Percentiles rank a stretch among this genome's conserved stretches.
These are phyloP conservation scores for Rhododendron ferrugineum DNA, from an alignment of 148 eudicot species.

Conservation along the genomic window DNA sequence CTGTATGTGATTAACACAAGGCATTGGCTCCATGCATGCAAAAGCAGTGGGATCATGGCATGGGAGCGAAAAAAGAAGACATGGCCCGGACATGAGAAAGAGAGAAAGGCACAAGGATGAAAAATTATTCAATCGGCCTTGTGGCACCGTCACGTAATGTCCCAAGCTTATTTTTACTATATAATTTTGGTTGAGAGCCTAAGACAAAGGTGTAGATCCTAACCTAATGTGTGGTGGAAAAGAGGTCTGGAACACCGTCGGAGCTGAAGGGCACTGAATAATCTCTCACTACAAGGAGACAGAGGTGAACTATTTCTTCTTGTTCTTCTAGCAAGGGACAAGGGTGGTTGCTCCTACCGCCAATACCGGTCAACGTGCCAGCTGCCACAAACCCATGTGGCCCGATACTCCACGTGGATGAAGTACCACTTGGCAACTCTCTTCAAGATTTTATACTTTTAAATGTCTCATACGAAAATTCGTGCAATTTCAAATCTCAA, in stretches of 20 bases:
- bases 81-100: neutral
- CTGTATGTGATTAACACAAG: neutral
- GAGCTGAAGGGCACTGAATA: too few species aligned
- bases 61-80: neutral
- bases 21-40: neutral
- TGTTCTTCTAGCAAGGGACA: conserved; percentile 19
- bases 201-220: neutral
- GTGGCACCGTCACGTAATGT: neutral
- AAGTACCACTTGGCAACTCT: too few species aligned
- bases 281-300: neutral
- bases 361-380: conserved; percentile 22
- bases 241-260: neutral
- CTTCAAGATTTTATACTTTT: too few species aligned
- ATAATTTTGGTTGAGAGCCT: neutral
- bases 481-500: too few species aligned
- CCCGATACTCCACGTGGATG: conserved; percentile 1
- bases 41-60: too few species aligned
- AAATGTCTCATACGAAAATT: too few species aligned
- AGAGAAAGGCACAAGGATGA: conserved; percentile 7
- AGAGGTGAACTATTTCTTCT: neutral
- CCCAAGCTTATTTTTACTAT: neutral
- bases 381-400: conserved; percentile 22
- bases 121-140: too few species aligned
- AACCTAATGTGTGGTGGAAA: neutral
- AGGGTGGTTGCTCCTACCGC: conserved; percentile 19